Conservation (phyloP, 345 rosid genomes). For the Turnera subulata region DNA sequence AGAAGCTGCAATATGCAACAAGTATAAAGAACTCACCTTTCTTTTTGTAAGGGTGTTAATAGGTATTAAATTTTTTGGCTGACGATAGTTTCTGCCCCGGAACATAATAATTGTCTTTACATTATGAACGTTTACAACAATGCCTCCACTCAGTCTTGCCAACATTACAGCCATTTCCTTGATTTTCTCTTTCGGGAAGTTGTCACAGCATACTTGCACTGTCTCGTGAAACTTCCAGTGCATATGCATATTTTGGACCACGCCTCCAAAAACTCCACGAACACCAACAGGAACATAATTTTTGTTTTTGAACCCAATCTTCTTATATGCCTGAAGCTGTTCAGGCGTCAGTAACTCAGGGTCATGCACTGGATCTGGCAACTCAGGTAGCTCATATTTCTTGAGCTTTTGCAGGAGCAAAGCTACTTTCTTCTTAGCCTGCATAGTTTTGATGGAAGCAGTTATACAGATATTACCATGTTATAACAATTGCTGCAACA, state of each 20-base stretch:
- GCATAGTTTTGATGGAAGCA: constrained; percentile 17
- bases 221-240: constrained; percentile 99
- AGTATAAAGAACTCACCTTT: constrained; percentile 44
- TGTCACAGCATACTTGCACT: constrained; percentile 93
- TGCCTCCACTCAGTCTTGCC: constrained; percentile 88
- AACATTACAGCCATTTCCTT: constrained; percentile 95
- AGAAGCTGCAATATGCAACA: background rate
- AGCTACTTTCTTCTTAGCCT: constrained; percentile 98
- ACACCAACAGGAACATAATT: constrained; percentile 97
- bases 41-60: constrained; percentile 92
- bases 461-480: background rate
- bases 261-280: constrained; percentile 98
- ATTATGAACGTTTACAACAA: constrained; percentile 75
- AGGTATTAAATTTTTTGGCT: constrained; percentile 90
- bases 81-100: constrained; percentile 96
- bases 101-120: constrained; percentile 95
- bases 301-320: constrained; percentile 83
- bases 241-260: constrained; percentile 95
- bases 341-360: constrained; percentile 85
- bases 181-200: constrained; percentile 86
- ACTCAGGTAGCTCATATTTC: constrained; percentile 87
- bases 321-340: constrained; percentile 80
- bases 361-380: constrained; percentile 81
- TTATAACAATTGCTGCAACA: background rate
- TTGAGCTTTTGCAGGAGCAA: constrained; percentile 85